Evolutionary conservation across 2,329 filamentous ascomycete species (phyloP).

Genomic region (Colletotrichum sp.): DNA sequence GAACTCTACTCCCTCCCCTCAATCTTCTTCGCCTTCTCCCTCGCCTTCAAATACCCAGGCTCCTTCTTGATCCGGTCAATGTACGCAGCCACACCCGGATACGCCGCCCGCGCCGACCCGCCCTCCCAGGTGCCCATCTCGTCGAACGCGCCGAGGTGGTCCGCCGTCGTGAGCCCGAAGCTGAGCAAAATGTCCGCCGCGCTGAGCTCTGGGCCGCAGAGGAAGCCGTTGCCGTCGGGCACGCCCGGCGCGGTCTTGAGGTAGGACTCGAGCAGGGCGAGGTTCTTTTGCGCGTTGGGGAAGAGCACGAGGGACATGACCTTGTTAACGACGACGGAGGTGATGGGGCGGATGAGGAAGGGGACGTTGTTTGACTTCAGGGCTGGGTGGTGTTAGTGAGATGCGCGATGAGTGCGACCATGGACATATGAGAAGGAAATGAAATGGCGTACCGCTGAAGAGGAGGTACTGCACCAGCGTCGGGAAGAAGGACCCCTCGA

Average conservation of each 20-base stretch:
- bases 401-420: too few species aligned
- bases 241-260: conserved; percentile 44
- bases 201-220: conserved; percentile 54
- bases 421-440: too few species aligned
- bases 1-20: conserved; percentile 35
- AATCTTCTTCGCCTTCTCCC: conserved; percentile 53
- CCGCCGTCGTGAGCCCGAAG: conserved; percentile 51
- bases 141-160: conserved; percentile 36
- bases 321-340: conserved; percentile 47
- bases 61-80: conserved; percentile 47
- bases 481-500: conserved; percentile 83
- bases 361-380: conserved; percentile 51
- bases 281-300: conserved; percentile 52
- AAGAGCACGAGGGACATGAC: conserved; percentile 44
- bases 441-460: conserved; percentile 29
- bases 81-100: conserved; percentile 52
- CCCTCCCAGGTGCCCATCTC: conserved; percentile 45
- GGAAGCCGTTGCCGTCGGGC: conserved; percentile 41
- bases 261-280: conserved; percentile 52
- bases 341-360: conserved; percentile 59
- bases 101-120: conserved; percentile 39
- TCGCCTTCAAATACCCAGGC: conserved; percentile 51
- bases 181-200: conserved; percentile 59
- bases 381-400: conserved; percentile 24
- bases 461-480: conserved; percentile 61